Evolutionary conservation across 805 yeast species (phyloP).

Genomic region (Clavispora asparagi): DNA sequence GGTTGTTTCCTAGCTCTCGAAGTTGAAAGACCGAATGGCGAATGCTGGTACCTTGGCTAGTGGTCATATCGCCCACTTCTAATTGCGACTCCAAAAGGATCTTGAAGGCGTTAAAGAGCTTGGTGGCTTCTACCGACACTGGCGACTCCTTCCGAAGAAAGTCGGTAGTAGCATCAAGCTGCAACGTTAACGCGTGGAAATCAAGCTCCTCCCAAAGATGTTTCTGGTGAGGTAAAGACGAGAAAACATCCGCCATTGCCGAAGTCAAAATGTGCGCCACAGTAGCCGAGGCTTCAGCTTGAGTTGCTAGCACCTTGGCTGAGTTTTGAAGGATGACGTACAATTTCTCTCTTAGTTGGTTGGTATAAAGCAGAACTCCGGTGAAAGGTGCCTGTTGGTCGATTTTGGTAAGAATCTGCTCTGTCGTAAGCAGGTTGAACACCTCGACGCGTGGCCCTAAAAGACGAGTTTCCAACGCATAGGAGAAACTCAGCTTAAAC

Average conservation of each 20-base stretch:
- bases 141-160: not conserved
- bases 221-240: not conserved
- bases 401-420: slow-evolving; percentile 12
- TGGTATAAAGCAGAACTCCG: slow-evolving; percentile 2
- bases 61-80: not conserved
- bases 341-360: slow-evolving; percentile 16
- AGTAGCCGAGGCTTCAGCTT: not conserved
- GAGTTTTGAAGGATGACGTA: slow-evolving; percentile 14
- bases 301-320: not conserved
- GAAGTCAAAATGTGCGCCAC: not conserved
- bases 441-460: slow-evolving; percentile 16
- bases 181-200: not conserved
- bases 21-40: slow-evolving; percentile 10
- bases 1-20: slow-evolving; percentile 38
- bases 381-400: slow-evolving; percentile 5
- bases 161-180: not conserved
- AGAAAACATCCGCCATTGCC: not conserved
- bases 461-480: slow-evolving; percentile 13
- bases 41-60: not conserved
- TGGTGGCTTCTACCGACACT: not conserved
- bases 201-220: not conserved
- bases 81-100: slow-evolving; percentile 4
- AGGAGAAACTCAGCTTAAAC: slow-evolving; percentile 2
- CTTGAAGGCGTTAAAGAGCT: slow-evolving; percentile 4
- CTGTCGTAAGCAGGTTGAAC: slow-evolving; percentile 12